Evolutionary conservation across 306 rosid species (phyloP).

Genomic region (Casuarina equisetifolia): DNA sequence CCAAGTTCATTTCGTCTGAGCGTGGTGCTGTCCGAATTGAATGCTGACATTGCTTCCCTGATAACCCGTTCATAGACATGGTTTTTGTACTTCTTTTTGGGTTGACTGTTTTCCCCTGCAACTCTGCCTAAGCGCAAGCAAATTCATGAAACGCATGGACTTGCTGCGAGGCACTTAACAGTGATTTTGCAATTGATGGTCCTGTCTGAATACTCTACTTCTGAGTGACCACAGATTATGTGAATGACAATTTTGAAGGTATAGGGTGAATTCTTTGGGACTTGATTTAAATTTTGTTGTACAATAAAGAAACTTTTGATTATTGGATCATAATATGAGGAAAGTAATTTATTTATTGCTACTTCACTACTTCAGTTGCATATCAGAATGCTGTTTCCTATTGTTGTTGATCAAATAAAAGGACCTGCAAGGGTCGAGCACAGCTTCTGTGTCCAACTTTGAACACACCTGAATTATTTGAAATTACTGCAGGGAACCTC

Average conservation of each 20-base stretch:
- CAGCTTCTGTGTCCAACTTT: too few relatives aligned
- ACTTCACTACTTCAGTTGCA: background rate
- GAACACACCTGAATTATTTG: too few relatives aligned
- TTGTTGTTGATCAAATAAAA: background rate
- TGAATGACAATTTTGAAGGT: constrained; percentile 21
- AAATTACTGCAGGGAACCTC: too few relatives aligned
- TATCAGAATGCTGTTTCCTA: background rate
- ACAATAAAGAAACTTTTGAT: constrained; percentile 8
- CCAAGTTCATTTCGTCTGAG: constrained; percentile 85
- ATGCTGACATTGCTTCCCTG: constrained; percentile 42
- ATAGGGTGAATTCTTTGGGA: background rate
- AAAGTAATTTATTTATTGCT: background rate
- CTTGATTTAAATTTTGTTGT: constrained; percentile 16
- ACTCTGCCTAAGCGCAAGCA: background rate
- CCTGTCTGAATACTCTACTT: background rate
- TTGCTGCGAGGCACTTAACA: background rate
- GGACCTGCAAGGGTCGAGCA: too few relatives aligned
- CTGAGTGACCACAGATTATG: background rate
- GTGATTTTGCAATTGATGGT: background rate
- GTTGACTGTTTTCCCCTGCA: background rate
- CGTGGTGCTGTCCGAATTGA: constrained; percentile 92
- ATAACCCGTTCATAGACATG: background rate
- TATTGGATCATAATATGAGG: constrained; percentile 10
- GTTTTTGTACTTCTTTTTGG: background rate
- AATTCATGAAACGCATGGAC: background rate